Percentiles rank a stretch among this genome's conserved stretches.
Conservation (phyloP, 805 yeast genomes). For the Saccharomycopsis javanensis region DNA sequence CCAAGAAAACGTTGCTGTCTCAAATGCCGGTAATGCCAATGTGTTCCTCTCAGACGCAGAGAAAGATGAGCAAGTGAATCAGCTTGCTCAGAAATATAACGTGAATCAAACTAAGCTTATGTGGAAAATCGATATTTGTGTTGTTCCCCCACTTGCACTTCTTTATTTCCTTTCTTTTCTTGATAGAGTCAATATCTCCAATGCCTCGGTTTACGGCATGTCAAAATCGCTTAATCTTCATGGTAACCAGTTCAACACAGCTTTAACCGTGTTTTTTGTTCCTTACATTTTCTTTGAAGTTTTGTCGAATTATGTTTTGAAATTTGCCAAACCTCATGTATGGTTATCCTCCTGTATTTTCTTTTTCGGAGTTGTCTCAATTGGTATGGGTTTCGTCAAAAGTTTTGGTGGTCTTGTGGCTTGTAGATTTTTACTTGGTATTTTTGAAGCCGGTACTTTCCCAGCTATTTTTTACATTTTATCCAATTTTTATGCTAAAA, state of each 20-base stretch:
- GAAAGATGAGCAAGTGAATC: conserved; percentile 8
- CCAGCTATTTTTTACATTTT: conserved; percentile 67
- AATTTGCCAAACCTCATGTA: conserved; percentile 49
- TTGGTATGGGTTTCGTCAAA: conserved; percentile 55
- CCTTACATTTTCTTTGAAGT: conserved; percentile 61
- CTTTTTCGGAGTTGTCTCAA: conserved; percentile 52
- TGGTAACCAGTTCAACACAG: conserved; percentile 53
- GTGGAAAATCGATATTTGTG: conserved; percentile 56
- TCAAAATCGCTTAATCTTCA: conserved; percentile 41
- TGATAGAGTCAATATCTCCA: conserved; percentile 75
- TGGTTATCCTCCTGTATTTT: conserved; percentile 55
- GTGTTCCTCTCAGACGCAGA: not conserved
- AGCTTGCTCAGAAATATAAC: conserved; percentile 29
- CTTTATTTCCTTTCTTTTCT: conserved; percentile 68
- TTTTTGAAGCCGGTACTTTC: conserved; percentile 62
- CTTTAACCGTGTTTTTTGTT: conserved; percentile 61
- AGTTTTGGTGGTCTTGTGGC: conserved; percentile 51
- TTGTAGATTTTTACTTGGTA: conserved; percentile 56
- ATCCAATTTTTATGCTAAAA: conserved; percentile 53
- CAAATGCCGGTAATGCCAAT: not conserved
- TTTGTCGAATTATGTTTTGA: conserved; percentile 52
- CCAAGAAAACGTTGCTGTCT: not conserved
- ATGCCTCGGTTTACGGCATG: conserved; percentile 69
- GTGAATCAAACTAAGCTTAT: conserved; percentile 45
- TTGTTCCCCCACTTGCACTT: conserved; percentile 56